A percentile compares a stretch with the other conserved stretches of the same genome.
Conservation (phyloP, 2,329 filamentous ascomycete species). For the Hypoxylon sp. region DNA sequence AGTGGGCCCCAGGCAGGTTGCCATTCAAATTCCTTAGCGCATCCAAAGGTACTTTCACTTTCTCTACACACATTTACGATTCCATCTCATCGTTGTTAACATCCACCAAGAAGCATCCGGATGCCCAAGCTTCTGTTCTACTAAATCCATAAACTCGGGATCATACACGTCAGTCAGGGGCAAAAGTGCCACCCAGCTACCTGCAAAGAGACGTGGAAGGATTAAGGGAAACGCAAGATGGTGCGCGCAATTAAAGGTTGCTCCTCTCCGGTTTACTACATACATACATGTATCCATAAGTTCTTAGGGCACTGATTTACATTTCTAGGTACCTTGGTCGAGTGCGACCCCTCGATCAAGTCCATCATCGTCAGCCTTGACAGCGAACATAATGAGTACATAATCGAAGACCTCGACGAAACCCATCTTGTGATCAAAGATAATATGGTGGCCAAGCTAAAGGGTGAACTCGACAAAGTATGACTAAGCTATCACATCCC, state of each 20-base stretch:
- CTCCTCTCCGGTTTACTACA: constrained; percentile 3
- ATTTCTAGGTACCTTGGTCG: constrained; percentile 72
- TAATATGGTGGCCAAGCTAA: constrained; percentile 73
- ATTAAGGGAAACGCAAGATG: constrained; percentile 29
- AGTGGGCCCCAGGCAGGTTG: constrained; percentile 1
- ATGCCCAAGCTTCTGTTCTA: too few species aligned
- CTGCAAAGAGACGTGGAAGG: background rate
- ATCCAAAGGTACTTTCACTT: too few species aligned
- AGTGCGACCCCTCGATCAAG: constrained; percentile 88
- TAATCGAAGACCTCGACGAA: constrained; percentile 83
- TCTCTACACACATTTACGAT: too few species aligned
- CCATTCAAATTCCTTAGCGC: too few species aligned
- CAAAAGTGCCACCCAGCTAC: background rate
- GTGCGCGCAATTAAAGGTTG: constrained; percentile 45
- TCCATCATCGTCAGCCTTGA: constrained; percentile 84
- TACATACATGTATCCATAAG: background rate
- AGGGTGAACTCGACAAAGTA: constrained; percentile 74
- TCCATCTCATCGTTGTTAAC: too few species aligned
- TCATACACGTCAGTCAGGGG: too few species aligned
- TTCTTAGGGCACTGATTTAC: constrained; percentile 16
- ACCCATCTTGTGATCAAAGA: constrained; percentile 79
- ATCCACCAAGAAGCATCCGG: too few species aligned
- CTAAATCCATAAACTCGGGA: too few species aligned
- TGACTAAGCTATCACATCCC: constrained; percentile 38
- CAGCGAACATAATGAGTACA: constrained; percentile 73